A percentile compares a stretch with the other conserved stretches of the same genome.
Evolutionary conservation across 2,329 filamentous ascomycete genomes (phyloP).

Genomic region (Arthrobotrys iridis): DNA sequence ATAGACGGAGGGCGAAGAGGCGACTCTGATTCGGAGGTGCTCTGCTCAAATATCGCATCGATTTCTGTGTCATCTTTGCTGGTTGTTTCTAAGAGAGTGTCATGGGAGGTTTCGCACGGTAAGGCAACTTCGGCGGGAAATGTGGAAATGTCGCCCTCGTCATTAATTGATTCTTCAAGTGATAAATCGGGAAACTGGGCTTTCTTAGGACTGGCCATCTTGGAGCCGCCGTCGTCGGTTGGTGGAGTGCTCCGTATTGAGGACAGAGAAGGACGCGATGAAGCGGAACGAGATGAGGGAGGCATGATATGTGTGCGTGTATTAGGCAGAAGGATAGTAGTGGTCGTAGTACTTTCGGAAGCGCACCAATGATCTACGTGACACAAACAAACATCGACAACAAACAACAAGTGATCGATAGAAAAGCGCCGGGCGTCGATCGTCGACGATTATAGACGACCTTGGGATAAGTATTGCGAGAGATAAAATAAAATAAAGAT

Average conservation of each 20-base stretch:
- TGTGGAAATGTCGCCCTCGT: constrained; percentile 9
- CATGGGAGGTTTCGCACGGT: constrained; percentile 32
- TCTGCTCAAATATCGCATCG: constrained; percentile 52
- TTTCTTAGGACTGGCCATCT: constrained; percentile 26
- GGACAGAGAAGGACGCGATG: constrained; percentile 50
- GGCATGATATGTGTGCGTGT: constrained; percentile 51
- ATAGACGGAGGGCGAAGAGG: constrained; percentile 40
- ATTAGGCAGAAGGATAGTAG: constrained; percentile 1
- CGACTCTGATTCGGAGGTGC: constrained; percentile 44
- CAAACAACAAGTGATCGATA: constrained; percentile 17
- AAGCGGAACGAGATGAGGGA: constrained; percentile 47
- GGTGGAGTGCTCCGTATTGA: constrained; percentile 50
- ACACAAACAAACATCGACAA: constrained; percentile 36
- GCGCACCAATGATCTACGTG: constrained; percentile 13
- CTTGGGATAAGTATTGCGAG: constrained; percentile 10
- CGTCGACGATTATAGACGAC: constrained; percentile 5
- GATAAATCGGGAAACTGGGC: not conserved
- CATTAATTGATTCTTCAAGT: not conserved
- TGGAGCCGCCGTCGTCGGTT: constrained; percentile 51
- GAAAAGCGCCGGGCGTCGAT: constrained; percentile 2
- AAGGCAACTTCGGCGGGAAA: constrained; percentile 27
- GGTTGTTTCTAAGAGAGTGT: constrained; percentile 23
- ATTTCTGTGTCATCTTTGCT: constrained; percentile 46
- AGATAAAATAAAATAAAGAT: not conserved
- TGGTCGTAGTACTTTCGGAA: constrained; percentile 3